Percentiles rank a stretch among this genome's conserved stretches.
Evolutionary conservation across 2,329 filamentous ascomycete species (phyloP).

Genomic region (Cryphonectria nitschkei): DNA sequence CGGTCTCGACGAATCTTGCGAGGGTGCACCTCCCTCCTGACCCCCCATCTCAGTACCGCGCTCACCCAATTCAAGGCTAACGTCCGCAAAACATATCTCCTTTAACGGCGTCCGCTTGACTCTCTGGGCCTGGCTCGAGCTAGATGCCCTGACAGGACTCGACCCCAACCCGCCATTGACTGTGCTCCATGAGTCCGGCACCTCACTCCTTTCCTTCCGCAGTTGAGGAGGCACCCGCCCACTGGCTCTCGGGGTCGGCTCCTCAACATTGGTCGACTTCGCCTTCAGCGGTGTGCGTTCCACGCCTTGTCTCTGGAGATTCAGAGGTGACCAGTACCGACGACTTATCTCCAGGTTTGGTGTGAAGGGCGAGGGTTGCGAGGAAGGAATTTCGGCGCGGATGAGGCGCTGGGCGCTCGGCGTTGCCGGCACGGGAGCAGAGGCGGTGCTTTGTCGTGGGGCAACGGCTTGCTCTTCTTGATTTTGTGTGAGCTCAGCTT

Average conservation of each 20-base stretch:
- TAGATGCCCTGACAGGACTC: neutral
- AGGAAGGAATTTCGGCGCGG: constrained; percentile 48
- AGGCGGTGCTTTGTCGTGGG: constrained; percentile 19
- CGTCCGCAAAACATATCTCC: constrained; percentile 23
- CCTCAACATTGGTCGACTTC: constrained; percentile 39
- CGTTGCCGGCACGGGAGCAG: constrained; percentile 48
- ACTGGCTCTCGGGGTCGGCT: constrained; percentile 31
- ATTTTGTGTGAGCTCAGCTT: neutral
- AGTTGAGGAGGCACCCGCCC: constrained; percentile 31
- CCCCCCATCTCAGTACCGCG: neutral
- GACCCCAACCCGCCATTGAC: constrained; percentile 34
- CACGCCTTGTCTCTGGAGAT: neutral
- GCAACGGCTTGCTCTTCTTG: neutral
- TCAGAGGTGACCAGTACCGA: constrained; percentile 41
- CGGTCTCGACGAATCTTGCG: constrained; percentile 12
- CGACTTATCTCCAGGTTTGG: constrained; percentile 40
- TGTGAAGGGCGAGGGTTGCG: constrained; percentile 48
- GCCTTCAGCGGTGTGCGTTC: constrained; percentile 45
- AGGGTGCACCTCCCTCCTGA: constrained; percentile 9
- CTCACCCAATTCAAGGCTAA: constrained; percentile 28
- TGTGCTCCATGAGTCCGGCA: constrained; percentile 51
- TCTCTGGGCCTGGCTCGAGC: neutral
- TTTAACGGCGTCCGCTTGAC: constrained; percentile 27
- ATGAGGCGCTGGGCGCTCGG: constrained; percentile 30
- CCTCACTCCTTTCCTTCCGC: constrained; percentile 38